phyloP scores from a whole-genome alignment of 1,139 yeast genomes.

The Candida pseudocylindracea region DNA sequence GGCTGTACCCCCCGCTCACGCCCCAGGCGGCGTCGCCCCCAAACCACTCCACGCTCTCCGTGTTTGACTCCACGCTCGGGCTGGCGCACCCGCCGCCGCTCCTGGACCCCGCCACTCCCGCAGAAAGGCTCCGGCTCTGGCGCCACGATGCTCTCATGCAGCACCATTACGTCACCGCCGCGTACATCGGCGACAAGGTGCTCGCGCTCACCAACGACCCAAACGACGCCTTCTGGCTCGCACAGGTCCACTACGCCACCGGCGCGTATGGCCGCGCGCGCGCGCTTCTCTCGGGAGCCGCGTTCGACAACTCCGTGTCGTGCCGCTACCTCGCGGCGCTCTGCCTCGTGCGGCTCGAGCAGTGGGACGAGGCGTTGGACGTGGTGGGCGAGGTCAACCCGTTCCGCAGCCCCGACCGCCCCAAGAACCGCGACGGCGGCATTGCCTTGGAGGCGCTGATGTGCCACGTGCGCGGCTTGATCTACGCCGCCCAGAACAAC shows the following conservation, averaged over 20 bases:
- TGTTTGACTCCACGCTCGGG: too few relatives aligned
- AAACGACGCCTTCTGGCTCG: conserved; percentile 92
- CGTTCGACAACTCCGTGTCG: conserved; percentile 26
- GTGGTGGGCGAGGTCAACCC: conserved; percentile 74
- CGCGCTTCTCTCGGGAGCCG: conserved; percentile 24
- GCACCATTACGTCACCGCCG: conserved; percentile 81
- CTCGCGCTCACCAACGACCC: conserved; percentile 64
- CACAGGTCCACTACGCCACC: conserved; percentile 60
- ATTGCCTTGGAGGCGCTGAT: conserved; percentile 71
- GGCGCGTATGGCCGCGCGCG: conserved; percentile 70
- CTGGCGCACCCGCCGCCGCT: conserved; percentile 1
- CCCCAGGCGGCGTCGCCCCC: conserved; percentile 4
- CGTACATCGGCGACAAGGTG: conserved; percentile 80
- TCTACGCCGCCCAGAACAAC: conserved; percentile 67
- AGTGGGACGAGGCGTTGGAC: conserved; percentile 80
- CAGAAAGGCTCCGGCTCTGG: conserved; percentile 78
- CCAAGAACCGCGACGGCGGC: conserved; percentile 17
- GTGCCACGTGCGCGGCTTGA: conserved; percentile 68
- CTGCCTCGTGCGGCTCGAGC: conserved; percentile 48
- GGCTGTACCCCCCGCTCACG: conserved; percentile 3
- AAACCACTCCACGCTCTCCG: conserved; percentile 1
- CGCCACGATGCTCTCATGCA: conserved; percentile 86
- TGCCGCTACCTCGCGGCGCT: conserved; percentile 72
- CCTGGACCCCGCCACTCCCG: conserved; percentile 40
- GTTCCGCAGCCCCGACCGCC: conserved; percentile 26